Percentiles rank a stretch among this genome's conserved stretches.
Conservation (phyloP, 345 rosid genomes). For the Gossypium raimondii region DNA sequence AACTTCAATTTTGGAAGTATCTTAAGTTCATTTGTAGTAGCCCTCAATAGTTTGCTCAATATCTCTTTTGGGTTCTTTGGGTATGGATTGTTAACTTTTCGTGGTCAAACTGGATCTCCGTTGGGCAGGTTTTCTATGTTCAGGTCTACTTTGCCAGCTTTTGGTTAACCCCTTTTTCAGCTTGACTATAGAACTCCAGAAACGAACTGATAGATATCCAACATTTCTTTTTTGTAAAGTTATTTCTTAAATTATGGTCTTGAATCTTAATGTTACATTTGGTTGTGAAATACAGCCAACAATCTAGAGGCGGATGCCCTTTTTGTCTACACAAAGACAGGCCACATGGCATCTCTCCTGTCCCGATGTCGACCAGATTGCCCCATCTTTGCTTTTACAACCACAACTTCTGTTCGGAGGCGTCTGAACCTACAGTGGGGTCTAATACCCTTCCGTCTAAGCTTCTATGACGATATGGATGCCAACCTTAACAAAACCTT, state of each 20-base stretch:
- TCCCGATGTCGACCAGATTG: constrained; percentile 98
- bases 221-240: background rate
- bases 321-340: constrained; percentile 85
- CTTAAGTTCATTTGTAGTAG: background rate
- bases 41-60: background rate
- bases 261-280: background rate
- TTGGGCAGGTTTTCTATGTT: background rate
- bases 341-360: constrained; percentile 93
- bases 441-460: constrained; percentile 90
- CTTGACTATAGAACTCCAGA: background rate
- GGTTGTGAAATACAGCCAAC: constrained; percentile 61
- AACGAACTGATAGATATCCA: background rate
- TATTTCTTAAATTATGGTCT: background rate
- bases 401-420: constrained; percentile 71
- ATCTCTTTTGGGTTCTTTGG: background rate
- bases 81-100: background rate
- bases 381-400: constrained; percentile 93
- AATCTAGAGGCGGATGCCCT: constrained; percentile 88
- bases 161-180: background rate
- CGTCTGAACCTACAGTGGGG: constrained; percentile 97
- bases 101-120: background rate
- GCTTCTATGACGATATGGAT: constrained; percentile 95
- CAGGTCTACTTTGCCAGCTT: background rate
- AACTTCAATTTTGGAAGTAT: background rate
- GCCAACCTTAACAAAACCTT: constrained; percentile 85